phyloP scores from a whole-genome alignment of 1,284 basidiomycete genomes.

The Singerocomus inundabilis region DNA sequence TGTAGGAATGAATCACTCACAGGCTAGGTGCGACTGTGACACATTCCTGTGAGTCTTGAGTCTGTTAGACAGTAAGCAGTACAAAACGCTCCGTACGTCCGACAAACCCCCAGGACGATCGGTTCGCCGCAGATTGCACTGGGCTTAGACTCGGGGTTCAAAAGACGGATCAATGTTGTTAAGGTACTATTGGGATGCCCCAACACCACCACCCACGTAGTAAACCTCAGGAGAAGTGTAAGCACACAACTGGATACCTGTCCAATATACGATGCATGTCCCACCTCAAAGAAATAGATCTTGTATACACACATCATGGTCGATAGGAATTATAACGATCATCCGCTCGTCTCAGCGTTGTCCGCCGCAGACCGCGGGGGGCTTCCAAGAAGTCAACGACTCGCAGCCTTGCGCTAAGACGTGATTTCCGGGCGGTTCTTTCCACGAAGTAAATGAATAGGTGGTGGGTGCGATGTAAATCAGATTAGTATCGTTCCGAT shows the following conservation, averaged over 20 bases:
- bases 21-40: neutral
- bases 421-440: neutral
- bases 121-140: neutral
- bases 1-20: neutral
- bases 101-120: slow-evolving; percentile 7
- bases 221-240: too few relatives aligned
- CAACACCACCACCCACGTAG: neutral
- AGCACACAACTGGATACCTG: too few relatives aligned
- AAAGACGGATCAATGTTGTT: neutral
- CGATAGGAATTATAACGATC: too few relatives aligned
- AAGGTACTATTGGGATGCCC: neutral
- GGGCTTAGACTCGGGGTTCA: neutral
- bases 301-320: too few relatives aligned
- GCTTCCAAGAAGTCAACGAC: neutral
- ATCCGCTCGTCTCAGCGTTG: too few relatives aligned
- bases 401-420: neutral
- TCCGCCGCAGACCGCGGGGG: too few relatives aligned
- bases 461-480: neutral
- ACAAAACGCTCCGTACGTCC: neutral
- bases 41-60: neutral
- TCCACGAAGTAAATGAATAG: neutral
- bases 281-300: too few relatives aligned
- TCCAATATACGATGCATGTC: too few relatives aligned
- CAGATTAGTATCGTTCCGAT: too few relatives aligned
- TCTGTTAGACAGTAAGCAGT: too few relatives aligned